Percentiles rank a stretch among this genome's conserved stretches.
phyloP scores from a whole-genome alignment of 2,329 filamentous ascomycete species.

The Apiospora kogelbergensis region DNA sequence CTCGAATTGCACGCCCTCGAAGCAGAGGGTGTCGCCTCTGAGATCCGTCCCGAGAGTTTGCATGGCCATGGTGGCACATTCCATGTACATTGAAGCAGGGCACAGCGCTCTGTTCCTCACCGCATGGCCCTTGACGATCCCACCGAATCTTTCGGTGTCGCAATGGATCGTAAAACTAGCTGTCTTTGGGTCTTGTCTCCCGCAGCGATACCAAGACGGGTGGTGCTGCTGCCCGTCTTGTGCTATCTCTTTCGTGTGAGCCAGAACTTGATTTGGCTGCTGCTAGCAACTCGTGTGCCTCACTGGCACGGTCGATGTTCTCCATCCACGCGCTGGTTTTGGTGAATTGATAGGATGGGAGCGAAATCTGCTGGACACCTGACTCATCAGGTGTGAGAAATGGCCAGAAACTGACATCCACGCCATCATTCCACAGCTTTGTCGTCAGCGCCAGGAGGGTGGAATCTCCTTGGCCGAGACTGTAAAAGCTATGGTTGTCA shows the following conservation, averaged over 20 bases:
- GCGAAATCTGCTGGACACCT: constrained; percentile 9
- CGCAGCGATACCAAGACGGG: not conserved
- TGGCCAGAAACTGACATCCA: not conserved
- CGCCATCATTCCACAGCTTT: not conserved
- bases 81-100: constrained; percentile 27
- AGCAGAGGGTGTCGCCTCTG: no score
- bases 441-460: not conserved
- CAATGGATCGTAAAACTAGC: not conserved
- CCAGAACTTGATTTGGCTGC: not conserved
- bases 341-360: not conserved
- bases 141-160: not conserved
- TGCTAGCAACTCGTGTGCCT: not conserved
- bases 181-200: not conserved
- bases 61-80: constrained; percentile 21
- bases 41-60: no score
- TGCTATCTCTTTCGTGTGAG: no score
- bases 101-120: constrained; percentile 21
- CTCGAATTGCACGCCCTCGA: no score
- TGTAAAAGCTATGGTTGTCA: constrained; percentile 7
- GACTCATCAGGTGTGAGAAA: constrained; percentile 9
- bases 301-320: not conserved
- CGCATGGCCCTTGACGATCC: constrained; percentile 14
- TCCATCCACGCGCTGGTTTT: not conserved
- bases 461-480: not conserved
- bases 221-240: no score